Evolutionary conservation across 352 stramenopile genomes (phyloP), one percentile per base, ranked within the genome.

Genomic region (Globisporangium canariense): DNA sequence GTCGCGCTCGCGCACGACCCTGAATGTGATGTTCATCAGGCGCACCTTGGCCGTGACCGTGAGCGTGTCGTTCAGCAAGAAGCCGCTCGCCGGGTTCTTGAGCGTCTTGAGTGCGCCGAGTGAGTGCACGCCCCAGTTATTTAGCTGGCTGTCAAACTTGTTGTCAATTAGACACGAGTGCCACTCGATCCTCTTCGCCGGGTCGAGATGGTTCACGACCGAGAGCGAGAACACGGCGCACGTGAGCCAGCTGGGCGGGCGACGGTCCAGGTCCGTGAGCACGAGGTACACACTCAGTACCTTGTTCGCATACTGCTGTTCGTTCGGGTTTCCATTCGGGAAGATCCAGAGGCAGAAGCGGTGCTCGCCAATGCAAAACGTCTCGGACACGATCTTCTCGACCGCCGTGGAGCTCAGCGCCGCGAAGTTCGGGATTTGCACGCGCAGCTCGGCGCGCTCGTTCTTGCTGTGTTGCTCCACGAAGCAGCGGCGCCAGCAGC

Each of bases 121-220:
- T 20, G 83, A 91, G 58, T 94, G 86, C 28, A 94, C 85, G 34
- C 81, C 83, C 83, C 86, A 94, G 64, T 92, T 92, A 71, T 88
- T 88, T 20, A 94, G 73, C 40, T 84, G 60, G 18, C 56, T 68
- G 71, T 90, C 73, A 52, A 94, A 94, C 62, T 91, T 91, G 76
- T 92, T 94, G 73, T 94, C 85, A 11, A 77, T 75, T 9, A 94
- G 69, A 65, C 80, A 91, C 58, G 85, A 92, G 65, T 94, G 85
- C 83, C 85, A 94, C 57, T 88, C 80, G 38, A 94, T 85, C 46
- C 66, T 69, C 49, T 84, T 80, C 4, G 36, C 45, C 6, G 76
- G 60, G 50, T 86, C 71, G 18, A 55, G 50, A 28, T 76, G 68
- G 67, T 92, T 87, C n/a, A 76, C 64, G 16, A 92, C 81, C 4